Percentiles rank a stretch among this genome's conserved stretches.
These are phyloP conservation scores for Leptomonas pyrrhocoris DNA, from an alignment of 208 protist species.

Conservation along the genomic window DNA sequence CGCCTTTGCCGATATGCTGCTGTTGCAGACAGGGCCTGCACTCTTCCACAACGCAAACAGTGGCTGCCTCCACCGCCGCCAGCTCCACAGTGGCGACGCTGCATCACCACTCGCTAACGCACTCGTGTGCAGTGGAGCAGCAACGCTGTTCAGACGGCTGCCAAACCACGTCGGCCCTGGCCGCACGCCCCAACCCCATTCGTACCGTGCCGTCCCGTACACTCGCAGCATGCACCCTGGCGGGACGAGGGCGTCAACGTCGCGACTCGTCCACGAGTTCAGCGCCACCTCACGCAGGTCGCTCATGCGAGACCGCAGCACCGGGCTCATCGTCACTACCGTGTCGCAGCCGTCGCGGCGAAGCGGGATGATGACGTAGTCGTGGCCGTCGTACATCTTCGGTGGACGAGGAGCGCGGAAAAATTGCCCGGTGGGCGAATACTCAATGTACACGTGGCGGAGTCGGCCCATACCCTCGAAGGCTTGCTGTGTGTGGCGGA, in stretches of 20 bases:
- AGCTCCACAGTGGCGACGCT: not conserved
- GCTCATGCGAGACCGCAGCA: constrained; percentile 65
- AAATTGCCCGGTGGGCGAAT: constrained; percentile 74
- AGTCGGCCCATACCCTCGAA: constrained; percentile 69
- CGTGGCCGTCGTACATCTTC: constrained; percentile 84
- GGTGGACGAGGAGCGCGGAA: constrained; percentile 63
- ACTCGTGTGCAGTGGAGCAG: not conserved
- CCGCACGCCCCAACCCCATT: constrained; percentile 86
- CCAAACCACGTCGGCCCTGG: constrained; percentile 74
- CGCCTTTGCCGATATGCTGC: not conserved
- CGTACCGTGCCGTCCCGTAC: constrained; percentile 77
- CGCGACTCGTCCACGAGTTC: constrained; percentile 81
- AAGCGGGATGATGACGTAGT: constrained; percentile 89
- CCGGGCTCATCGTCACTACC: constrained; percentile 77
- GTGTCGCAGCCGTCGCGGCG: constrained; percentile 53
- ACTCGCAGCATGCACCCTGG: constrained; percentile 69
- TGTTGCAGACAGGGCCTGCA: not conserved
- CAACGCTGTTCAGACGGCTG: constrained; percentile 42
- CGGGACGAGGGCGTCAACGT: constrained; percentile 75
- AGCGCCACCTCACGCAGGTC: constrained; percentile 58
- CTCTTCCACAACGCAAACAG: not conserved
- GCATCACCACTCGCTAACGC: not conserved
- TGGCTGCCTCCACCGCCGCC: not conserved
- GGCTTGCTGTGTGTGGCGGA: constrained; percentile 41
- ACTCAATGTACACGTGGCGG: constrained; percentile 88